A percentile compares a stretch with the other conserved stretches of the same genome.
Evolutionary conservation across 129 eudicot genomes (phyloP).

Genomic region (Lactuca saligna): DNA sequence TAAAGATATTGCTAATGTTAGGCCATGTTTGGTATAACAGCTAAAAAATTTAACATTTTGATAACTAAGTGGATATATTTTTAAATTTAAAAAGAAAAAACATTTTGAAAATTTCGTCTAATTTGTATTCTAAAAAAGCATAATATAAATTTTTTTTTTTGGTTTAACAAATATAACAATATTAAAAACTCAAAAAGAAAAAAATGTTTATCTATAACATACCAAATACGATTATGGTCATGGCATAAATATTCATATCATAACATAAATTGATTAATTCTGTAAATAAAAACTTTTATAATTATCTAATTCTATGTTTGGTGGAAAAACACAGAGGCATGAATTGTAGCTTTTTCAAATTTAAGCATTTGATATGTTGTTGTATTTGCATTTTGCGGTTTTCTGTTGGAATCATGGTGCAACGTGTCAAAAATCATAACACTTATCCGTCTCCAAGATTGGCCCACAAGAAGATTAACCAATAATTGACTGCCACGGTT

Average conservation of each 20-base stretch:
- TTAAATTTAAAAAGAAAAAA: too few species aligned
- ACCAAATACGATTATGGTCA: too few species aligned
- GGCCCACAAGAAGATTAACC: conserved; percentile 24
- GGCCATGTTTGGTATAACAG: too few species aligned
- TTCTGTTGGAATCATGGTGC: conserved; percentile 24
- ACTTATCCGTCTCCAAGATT: conserved; percentile 14
- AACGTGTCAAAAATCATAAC: conserved; percentile 30
- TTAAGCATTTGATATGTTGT: background rate
- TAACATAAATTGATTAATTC: background rate
- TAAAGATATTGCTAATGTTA: too few species aligned
- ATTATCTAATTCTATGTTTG: conserved; percentile 6
- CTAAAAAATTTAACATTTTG: too few species aligned
- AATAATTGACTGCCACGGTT: conserved; percentile 42
- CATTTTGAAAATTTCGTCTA: too few species aligned
- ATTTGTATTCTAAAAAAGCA: too few species aligned
- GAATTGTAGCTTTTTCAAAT: background rate
- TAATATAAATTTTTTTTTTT: too few species aligned
- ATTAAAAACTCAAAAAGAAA: too few species aligned
- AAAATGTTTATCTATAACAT: too few species aligned
- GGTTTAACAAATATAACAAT: too few species aligned
- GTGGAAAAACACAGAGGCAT: background rate
- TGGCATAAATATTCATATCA: background rate
- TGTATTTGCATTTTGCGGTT: conserved; percentile 21
- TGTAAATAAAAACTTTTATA: background rate
- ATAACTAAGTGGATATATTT: too few species aligned